Percentiles rank a stretch among this genome's conserved stretches.
Conservation (phyloP, 371 early-diverging fungal genomes). For the Chytridiales sp. region DNA sequence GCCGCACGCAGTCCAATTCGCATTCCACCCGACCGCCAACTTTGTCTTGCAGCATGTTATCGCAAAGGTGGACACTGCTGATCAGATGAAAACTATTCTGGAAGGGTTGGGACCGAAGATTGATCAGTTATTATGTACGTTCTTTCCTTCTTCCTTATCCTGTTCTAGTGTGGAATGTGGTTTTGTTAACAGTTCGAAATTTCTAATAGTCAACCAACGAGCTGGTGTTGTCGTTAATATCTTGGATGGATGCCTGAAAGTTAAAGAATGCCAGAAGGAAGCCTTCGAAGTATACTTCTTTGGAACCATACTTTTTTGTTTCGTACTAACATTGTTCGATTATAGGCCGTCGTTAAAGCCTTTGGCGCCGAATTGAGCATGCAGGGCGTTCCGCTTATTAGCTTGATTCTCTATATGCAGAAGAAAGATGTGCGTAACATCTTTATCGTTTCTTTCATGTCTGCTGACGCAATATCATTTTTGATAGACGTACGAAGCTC, state of each 20-base stretch:
- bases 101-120: slow-evolving; percentile 57
- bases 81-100: slow-evolving; percentile 63
- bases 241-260: slow-evolving; percentile 63
- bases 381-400: slow-evolving; percentile 45
- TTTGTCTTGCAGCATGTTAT: slow-evolving; percentile 80
- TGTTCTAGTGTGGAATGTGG: background rate
- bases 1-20: too few species aligned
- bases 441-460: too few species aligned
- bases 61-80: slow-evolving; percentile 54
- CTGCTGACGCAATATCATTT: too few species aligned
- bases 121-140: slow-evolving; percentile 34
- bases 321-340: background rate
- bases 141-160: background rate
- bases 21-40: slow-evolving; percentile 74
- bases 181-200: background rate
- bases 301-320: too few species aligned
- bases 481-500: background rate
- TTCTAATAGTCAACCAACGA: slow-evolving; percentile 35
- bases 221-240: slow-evolving; percentile 42
- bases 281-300: too few species aligned
- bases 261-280: slow-evolving; percentile 57
- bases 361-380: slow-evolving; percentile 53
- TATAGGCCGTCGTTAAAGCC: slow-evolving; percentile 33
- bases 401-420: slow-evolving; percentile 27
- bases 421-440: too few species aligned